Evolutionary conservation across 345 rosid genomes (phyloP), one percentile per base, ranked within the genome.

Genomic region (Sapria himalayana): DNA sequence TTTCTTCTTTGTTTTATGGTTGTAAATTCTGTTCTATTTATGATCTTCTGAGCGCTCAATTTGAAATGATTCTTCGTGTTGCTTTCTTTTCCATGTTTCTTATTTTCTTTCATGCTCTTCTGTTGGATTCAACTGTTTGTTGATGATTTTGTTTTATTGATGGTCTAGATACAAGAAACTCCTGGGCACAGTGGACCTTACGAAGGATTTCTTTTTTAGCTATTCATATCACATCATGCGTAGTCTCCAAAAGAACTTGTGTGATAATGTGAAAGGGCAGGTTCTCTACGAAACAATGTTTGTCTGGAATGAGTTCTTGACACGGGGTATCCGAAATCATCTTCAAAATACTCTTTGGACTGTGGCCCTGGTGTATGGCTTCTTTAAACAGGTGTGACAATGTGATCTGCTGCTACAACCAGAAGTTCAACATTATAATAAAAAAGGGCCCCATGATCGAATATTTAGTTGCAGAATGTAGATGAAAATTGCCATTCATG

Each of bases 131-230:
- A 17, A 13, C 29, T 33, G 52, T 41, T 38, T 7, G 43, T 24
- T 41, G 37, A 24, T 37, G 33, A 16, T 32, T 47, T 22, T 46
- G 32, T 39, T 42, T 54, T 36, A 5, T 63, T 63, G 57, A 46
- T 63, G 46, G 47, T 27, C 24, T 65, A 91, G 99, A 77, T 91
- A 84, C 92, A 91, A 75, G 85, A 84, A 70, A 75, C 99, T 91
- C 46, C 66, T 91, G 23, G 62, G 74, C 75, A 57, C 59, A 25
- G 79, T 91, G 59, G 93, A 91, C 70, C 91, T 91, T 40, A 91
- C 95, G 1, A 84, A 84, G 69, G 93, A 91, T 77, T 91, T 91
- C 92, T 89, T 69, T 62, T 91, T 80, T 64, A 91, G 99, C 70
- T 91, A 91, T 63, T 84, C 99, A 6, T 80, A 80, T 72, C 81